Percentiles rank a stretch among this genome's conserved stretches.
These are phyloP conservation scores for Septoria linicola DNA, from an alignment of 2,329 filamentous ascomycete species.

Conservation along the genomic window DNA sequence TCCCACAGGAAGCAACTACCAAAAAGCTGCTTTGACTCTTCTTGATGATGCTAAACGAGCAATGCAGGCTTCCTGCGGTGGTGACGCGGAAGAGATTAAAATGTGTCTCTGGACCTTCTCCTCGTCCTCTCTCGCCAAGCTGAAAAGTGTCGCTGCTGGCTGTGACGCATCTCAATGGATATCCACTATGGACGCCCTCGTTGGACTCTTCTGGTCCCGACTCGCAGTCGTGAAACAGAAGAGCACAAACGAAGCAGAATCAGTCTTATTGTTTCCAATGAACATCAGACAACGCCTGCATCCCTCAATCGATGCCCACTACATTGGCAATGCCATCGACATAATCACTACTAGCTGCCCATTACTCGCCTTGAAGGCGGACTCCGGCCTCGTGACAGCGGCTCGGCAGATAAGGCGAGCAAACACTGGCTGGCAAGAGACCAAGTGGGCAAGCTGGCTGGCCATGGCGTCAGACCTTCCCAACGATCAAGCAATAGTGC, in stretches of 20 bases:
- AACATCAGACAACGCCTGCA: conserved; percentile 21
- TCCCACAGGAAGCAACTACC: conserved; percentile 9
- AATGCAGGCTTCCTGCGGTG: conserved; percentile 3
- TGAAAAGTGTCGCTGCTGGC: conserved; percentile 20
- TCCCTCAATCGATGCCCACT: conserved; percentile 15
- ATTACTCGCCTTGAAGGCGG: conserved; percentile 10
- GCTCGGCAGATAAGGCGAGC: conserved; percentile 18
- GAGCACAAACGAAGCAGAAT: conserved; percentile 13
- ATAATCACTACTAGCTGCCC: conserved; percentile 10
- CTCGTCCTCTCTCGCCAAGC: conserved; percentile 15
- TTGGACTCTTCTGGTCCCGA: conserved; percentile 26
- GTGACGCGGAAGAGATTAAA: conserved; percentile 9
- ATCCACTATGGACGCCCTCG: conserved; percentile 24
- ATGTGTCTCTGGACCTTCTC: conserved; percentile 23
- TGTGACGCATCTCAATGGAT: conserved; percentile 18
- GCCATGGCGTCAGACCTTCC: conserved; percentile 17
- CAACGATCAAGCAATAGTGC: conserved; percentile 20
- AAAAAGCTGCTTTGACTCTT: conserved; percentile 4
- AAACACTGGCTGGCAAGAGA: conserved; percentile 16
- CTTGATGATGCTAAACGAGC: conserved; percentile 16
- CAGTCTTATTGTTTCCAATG: conserved; percentile 19
- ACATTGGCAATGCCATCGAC: conserved; percentile 23
- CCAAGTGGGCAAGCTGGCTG: conserved; percentile 19
- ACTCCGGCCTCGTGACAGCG: conserved; percentile 14
- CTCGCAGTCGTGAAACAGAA: conserved; percentile 13